A percentile compares a stretch with the other conserved stretches of the same genome.
Conservation (phyloP, 768 basidiomycete species). For the Daedaleopsis sinensis region DNA sequence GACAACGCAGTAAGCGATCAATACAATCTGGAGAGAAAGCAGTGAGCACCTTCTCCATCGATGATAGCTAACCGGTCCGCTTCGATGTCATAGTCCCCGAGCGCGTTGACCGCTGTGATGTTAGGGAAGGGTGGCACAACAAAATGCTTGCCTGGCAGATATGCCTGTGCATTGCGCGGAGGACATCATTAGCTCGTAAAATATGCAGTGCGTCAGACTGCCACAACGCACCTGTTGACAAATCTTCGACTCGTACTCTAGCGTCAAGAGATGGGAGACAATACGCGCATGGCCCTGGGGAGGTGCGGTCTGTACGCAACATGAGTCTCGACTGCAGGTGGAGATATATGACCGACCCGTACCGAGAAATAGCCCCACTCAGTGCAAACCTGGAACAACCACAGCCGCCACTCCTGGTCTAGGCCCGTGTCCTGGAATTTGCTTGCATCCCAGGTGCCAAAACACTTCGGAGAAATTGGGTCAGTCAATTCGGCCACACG, state of each 20-base stretch:
- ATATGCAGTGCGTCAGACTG: slow-evolving; percentile 2
- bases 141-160: slow-evolving; percentile 76
- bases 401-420: slow-evolving; percentile 80
- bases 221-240: slow-evolving; percentile 56
- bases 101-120: slow-evolving; percentile 75
- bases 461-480: slow-evolving; percentile 57
- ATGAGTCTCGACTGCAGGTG: background rate
- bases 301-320: slow-evolving; percentile 61
- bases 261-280: slow-evolving; percentile 74
- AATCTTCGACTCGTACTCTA: slow-evolving; percentile 71
- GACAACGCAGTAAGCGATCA: background rate
- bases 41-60: slow-evolving; percentile 69
- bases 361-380: slow-evolving; percentile 96
- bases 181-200: background rate
- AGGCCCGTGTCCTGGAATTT: slow-evolving; percentile 64
- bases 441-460: slow-evolving; percentile 76
- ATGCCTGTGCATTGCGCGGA: slow-evolving; percentile 57
- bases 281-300: slow-evolving; percentile 68
- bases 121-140: slow-evolving; percentile 75
- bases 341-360: slow-evolving; percentile 21
- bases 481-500: too few species aligned
- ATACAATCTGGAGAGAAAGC: background rate
- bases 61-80: slow-evolving; percentile 86
- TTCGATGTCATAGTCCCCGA: slow-evolving; percentile 85
- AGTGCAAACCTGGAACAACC: slow-evolving; percentile 92